Base-by-base conservation (phyloP, 73 alveolate genomes). In the Effrenium voratum region DNA sequence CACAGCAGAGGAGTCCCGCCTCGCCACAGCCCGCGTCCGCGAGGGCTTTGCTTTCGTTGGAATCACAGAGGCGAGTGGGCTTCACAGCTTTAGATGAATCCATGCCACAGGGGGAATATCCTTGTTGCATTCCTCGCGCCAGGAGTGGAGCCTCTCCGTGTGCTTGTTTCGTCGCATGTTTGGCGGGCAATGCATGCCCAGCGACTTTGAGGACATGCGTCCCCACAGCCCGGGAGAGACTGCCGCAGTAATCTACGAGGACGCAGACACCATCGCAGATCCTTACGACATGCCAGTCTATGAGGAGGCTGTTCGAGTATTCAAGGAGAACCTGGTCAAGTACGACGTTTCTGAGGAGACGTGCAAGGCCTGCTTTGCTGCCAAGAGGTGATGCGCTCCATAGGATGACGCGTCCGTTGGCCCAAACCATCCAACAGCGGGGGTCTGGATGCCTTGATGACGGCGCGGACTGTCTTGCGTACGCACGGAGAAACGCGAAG, bases 41-140 rank as follows among this genome's bases (percentile, higher is more conserved):
- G 82, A 72, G 47, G 82, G 47, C 82, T 72, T 72, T 72, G 82
- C 82, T 28, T 72, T 72, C 82, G 82, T 72, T 26, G 82, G 82
- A 44, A 6, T 72, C 49, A 72, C 82, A 72, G 82, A 72, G 50
- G n/a, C n/a, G n/a, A n/a, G n/a, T n/a, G n/a, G n/a, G n/a, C n/a
- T n/a, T n/a, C n/a, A n/a, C n/a, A n/a, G n/a, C n/a, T n/a, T n/a
- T n/a, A n/a, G n/a, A n/a, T n/a, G n/a, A n/a, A n/a, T n/a, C n/a
- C n/a, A n/a, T n/a, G n/a, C n/a, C n/a, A n/a, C n/a, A n/a, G n/a
- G n/a, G n/a, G n/a, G n/a, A n/a, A n/a, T n/a, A n/a, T n/a, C n/a
- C n/a, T n/a, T n/a, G n/a, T n/a, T n/a, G n/a, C n/a, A n/a, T n/a
- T n/a, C n/a, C n/a, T n/a, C n/a, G n/a, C n/a, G n/a, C n/a, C n/a